Evolutionary conservation across 2,329 filamentous ascomycete species (phyloP), one percentile per base, ranked within the genome.

Genomic region (Nannizziopsis arthrosporioides): DNA sequence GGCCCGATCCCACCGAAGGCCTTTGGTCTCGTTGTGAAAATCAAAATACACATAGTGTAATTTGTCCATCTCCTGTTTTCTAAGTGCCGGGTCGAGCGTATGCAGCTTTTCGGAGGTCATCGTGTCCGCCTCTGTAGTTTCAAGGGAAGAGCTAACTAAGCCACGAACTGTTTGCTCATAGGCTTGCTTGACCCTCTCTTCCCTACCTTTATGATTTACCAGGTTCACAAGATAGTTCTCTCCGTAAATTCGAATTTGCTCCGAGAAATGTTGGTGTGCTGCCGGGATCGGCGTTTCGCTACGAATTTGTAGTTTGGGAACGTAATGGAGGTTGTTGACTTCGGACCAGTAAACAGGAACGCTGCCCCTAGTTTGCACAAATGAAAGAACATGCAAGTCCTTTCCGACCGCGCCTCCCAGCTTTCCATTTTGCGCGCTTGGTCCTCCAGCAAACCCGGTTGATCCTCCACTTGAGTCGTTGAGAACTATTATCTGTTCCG

Each of bases 21-120:
- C 90, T 68, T 95, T 95, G 43, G 93, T 98, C 69, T 98, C 92
- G 61, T 83, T 88, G 71, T 98, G 93, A 66, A 93, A 98, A 69
- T 98, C 92, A 63, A 98, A 98, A 71, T 96, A 98, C 58, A 96
- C 70, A 66, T 98, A 98, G 69, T 98, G 90, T 39, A 98, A 71
- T 39, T 82, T 82, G 64, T 95, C 89, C 64, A 84, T 85, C 54
- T 81, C 73, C 53, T 84, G 77, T 50, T 72, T 71, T 42, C 71
- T 71, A 40, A 77, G 64, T 11, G 69, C 58, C 17, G 80, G 73
- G 61, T 94, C 84, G 53, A 94, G 78, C 27, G 82, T 73, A 59
- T 81, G 84, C 63, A 94, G 84, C 64, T 92, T 90, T 61, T 95
- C 89, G 35, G 81, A 73, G 0, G 82, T 84, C 45, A 77, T 65